A percentile compares a stretch with the other conserved stretches of the same genome.
Conservation (phyloP, 2,329 filamentous ascomycete genomes). For the Arthrobotrys pseudoclavata region DNA sequence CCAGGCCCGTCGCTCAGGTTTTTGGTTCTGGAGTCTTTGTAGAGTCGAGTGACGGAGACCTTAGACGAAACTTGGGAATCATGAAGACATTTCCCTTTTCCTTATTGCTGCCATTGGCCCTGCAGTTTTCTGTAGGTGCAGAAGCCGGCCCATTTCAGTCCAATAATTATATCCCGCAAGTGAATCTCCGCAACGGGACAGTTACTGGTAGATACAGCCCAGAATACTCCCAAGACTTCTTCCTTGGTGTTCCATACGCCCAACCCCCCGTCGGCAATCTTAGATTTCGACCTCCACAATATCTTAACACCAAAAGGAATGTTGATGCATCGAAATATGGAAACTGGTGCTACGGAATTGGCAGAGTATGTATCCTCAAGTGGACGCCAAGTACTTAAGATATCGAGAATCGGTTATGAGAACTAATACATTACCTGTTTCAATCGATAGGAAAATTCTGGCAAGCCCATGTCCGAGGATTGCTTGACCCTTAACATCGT, state of each 20-base stretch:
- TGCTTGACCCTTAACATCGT: conserved; percentile 65
- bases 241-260: conserved; percentile 73
- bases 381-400: no score
- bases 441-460: conserved; percentile 47
- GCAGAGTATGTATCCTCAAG: conserved; percentile 61
- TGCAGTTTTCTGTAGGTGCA: neutral
- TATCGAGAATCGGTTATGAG: no score
- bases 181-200: conserved; percentile 67
- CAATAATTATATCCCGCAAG: conserved; percentile 6
- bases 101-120: neutral
- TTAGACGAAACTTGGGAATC: neutral
- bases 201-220: conserved; percentile 67
- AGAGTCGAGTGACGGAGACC: no score
- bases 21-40: neutral
- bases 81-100: conserved; percentile 18
- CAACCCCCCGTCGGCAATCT: conserved; percentile 71
- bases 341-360: conserved; percentile 63
- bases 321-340: conserved; percentile 63
- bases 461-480: conserved; percentile 61
- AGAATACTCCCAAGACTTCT: conserved; percentile 69
- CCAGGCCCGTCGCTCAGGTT: neutral
- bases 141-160: neutral
- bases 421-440: neutral
- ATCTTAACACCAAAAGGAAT: conserved; percentile 60
- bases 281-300: conserved; percentile 67